Evolutionary conservation across 768 basidiomycete species (phyloP), one percentile per base, ranked within the genome.

Genomic region (Agaricus blazei): DNA sequence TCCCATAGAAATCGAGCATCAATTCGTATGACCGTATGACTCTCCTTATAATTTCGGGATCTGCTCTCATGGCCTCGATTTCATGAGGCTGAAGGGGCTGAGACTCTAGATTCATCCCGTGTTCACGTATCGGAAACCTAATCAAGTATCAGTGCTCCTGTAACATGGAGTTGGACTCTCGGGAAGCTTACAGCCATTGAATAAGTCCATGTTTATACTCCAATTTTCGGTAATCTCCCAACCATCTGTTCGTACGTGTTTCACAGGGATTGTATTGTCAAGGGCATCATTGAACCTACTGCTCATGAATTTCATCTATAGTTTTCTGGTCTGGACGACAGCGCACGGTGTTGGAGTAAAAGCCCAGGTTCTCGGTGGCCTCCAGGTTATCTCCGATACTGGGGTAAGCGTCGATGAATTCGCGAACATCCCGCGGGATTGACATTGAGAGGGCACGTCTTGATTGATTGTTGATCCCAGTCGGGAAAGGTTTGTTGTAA

Each of bases 1-100:
- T 88, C 24, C 88, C 88, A 63, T 88, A 90, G 70, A 90, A 90
- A 65, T 87, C 85, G 27, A 90, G 78, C 84, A 92, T 88, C 61
- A 90, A 76, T 58, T 67, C 71, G 66, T 89, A 90, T 19, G 88
- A 88, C 28, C 67, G 68, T 3, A 83, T 52, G 29, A 89, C 61
- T 38, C 85, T 80, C 54, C 68, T 58, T 47, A 83, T 67, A 43
- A 85, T 73, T 40, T 61, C 59, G 29, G 74, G 60, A 64, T 82
- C 75, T 12, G 68, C 68, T 61, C 73, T 83, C 78, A 89, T 85
- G 36, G 72, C 65, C 11, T 68, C 63, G 44, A 83, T 76, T 67
- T 90, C 88, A 63, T 88, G 86, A 12, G 64, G 72, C 63, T 85
- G 82, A 38, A 90, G 76, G 34, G 84, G 82, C 62, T 85, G 83